Conservation (phyloP, 441 rosid species). For the Corymbia calophylla region DNA sequence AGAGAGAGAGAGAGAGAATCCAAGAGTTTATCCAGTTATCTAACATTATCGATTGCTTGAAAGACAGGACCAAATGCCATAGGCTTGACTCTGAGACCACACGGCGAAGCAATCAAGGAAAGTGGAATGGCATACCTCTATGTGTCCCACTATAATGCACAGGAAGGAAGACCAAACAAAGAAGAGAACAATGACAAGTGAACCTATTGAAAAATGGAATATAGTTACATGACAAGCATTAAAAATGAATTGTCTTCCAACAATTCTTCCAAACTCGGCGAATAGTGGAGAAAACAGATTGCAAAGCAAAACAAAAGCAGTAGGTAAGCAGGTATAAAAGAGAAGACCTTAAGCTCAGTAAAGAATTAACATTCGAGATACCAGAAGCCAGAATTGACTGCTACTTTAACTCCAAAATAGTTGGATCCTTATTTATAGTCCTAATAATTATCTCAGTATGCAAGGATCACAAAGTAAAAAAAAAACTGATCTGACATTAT, state of each 20-base stretch:
- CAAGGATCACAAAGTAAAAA: background rate
- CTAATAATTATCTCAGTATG: background rate
- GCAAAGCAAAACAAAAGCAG: background rate
- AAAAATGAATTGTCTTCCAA: background rate
- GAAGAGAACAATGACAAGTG: background rate
- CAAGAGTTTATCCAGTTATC: background rate
- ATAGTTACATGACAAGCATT: background rate
- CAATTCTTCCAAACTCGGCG: background rate
- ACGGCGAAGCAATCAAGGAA: background rate
- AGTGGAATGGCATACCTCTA: background rate
- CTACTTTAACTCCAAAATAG: background rate
- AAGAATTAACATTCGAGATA: background rate
- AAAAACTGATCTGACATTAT: too few relatives aligned
- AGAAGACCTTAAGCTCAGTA: background rate
- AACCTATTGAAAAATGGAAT: background rate
- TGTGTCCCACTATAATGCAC: background rate
- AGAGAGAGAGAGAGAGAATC: too few relatives aligned
- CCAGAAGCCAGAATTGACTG: background rate
- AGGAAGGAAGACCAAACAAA: background rate
- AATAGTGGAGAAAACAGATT: background rate
- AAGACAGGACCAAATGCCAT: background rate
- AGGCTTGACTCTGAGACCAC: background rate
- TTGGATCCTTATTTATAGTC: background rate
- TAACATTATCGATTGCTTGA: background rate
- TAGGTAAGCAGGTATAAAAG: background rate